These are phyloP conservation scores for Sicyos baderoa DNA, from an alignment of 306 rosid species.

Conservation along the genomic window DNA sequence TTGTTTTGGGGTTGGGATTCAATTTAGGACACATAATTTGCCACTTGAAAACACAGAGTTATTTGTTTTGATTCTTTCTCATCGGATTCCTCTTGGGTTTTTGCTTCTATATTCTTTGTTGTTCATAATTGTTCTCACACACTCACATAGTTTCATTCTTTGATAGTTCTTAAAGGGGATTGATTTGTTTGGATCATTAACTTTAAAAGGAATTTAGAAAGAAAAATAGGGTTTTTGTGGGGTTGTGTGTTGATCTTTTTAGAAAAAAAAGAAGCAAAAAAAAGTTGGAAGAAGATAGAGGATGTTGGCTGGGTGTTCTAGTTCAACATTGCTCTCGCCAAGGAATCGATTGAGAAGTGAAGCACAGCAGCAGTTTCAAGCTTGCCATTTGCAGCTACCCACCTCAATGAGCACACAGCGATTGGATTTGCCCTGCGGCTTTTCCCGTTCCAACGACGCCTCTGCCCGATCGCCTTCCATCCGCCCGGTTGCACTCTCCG, in stretches of 20 bases:
- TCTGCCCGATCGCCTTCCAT: conserved; percentile 50
- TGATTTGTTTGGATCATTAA: not conserved
- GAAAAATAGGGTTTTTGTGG: conserved; percentile 46
- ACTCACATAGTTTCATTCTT: not conserved
- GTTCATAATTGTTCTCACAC: not conserved
- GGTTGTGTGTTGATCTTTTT: conserved; percentile 27
- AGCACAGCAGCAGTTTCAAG: conserved; percentile 77
- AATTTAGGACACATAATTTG: conserved; percentile 48
- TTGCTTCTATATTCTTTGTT: conserved; percentile 17
- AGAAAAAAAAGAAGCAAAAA: conserved; percentile 20
- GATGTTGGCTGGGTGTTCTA: conserved; percentile 99
- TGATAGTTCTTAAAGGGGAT: not conserved
- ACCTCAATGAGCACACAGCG: conserved; percentile 97
- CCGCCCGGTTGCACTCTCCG: conserved; percentile 57
- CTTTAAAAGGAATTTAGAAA: conserved; percentile 22
- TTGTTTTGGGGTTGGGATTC: conserved; percentile 35
- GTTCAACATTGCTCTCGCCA: conserved; percentile 95
- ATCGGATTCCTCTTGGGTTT: conserved; percentile 73
- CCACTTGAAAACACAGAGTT: not conserved
- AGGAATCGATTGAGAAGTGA: conserved; percentile 98
- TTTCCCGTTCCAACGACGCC: conserved; percentile 52
- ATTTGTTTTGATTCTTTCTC: conserved; percentile 33
- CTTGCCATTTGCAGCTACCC: conserved; percentile 77
- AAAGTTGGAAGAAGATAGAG: conserved; percentile 42
- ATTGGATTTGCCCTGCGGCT: conserved; percentile 77